Conservation (phyloP, 495 filamentous ascomycete species). For the Hyaloscypha bicolor region DNA sequence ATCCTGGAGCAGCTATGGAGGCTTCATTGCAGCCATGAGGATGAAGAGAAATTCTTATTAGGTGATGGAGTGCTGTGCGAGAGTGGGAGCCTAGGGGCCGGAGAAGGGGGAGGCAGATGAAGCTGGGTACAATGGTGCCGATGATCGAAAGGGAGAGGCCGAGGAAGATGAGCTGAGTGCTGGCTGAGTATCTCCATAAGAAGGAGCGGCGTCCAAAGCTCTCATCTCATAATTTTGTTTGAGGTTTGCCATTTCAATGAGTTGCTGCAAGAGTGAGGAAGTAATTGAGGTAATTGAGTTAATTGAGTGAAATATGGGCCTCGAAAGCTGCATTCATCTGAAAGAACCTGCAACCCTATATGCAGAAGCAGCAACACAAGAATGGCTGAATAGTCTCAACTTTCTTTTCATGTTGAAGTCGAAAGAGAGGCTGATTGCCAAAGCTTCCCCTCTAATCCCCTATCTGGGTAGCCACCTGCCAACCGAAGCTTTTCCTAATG, state of each 20-base stretch:
- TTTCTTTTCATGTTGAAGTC: background rate
- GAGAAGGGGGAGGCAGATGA: background rate
- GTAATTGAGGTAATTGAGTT: no score
- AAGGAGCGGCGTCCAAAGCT: background rate
- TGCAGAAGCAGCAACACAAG: background rate
- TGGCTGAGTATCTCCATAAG: background rate
- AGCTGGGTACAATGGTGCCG: background rate
- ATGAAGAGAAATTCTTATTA: no score
- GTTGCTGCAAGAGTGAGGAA: background rate
- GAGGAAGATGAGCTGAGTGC: conserved; percentile 1
- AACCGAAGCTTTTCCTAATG: background rate
- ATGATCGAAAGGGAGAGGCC: background rate
- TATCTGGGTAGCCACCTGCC: background rate
- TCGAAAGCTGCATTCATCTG: background rate
- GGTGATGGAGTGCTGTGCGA: no score
- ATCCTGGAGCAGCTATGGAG: background rate
- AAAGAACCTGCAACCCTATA: background rate
- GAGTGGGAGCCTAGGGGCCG: no score
- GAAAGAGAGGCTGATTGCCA: background rate
- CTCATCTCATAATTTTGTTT: background rate
- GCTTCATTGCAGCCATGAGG: no score
- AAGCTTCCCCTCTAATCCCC: background rate
- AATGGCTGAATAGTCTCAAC: background rate
- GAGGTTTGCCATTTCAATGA: background rate
- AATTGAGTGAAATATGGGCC: background rate